These are phyloP conservation scores for Dioscorea cayenensis DNA, from an alignment of 116 monocot genomes.

Conservation along the genomic window DNA sequence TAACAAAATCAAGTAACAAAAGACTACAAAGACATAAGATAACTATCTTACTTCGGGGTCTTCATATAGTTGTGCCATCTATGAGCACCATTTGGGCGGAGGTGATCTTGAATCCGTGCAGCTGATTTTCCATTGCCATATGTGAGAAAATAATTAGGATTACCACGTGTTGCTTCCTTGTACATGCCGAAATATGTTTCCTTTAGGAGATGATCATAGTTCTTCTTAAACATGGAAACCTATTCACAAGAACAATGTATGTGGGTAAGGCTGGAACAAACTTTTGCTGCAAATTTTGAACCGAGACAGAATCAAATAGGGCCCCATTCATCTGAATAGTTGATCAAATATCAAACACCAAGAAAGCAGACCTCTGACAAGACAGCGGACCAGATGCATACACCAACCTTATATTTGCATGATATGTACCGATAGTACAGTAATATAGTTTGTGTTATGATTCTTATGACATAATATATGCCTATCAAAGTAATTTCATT, in stretches of 20 bases:
- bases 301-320: background rate
- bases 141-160: conserved; percentile 95
- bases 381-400: background rate
- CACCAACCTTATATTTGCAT: background rate
- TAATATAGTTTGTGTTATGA: background rate
- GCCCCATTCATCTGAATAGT: background rate
- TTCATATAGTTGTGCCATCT: conserved; percentile 99
- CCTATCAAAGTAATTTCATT: background rate
- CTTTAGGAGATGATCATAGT: conserved; percentile 96
- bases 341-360: background rate
- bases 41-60: conserved; percentile 68
- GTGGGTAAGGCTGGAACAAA: background rate
- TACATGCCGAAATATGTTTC: conserved; percentile 94
- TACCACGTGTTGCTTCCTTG: conserved; percentile 97
- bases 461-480: background rate
- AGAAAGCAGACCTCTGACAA: background rate
- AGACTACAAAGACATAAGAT: background rate
- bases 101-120: conserved; percentile 84
- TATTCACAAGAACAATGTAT: conserved; percentile 10
- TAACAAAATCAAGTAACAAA: background rate
- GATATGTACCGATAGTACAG: background rate
- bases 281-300: background rate
- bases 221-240: conserved; percentile 99
- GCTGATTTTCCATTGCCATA: conserved; percentile 99
- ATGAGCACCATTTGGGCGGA: conserved; percentile 97